Evolutionary conservation across 2,329 filamentous ascomycete species (phyloP).

Genomic region (Phaeophleospora eucalypticola): DNA sequence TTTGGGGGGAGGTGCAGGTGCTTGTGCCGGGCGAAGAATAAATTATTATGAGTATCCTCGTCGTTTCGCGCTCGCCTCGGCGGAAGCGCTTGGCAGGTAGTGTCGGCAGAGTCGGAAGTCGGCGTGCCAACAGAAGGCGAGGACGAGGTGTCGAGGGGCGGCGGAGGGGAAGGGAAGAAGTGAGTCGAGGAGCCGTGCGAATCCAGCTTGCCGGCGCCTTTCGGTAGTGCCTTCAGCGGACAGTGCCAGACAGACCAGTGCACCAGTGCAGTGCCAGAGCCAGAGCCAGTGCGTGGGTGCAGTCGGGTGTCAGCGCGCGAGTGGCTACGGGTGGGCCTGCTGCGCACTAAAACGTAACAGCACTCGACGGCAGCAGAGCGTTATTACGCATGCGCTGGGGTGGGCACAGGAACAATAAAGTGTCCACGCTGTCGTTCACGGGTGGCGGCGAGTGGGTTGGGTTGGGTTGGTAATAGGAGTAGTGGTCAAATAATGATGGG

Average conservation of each 20-base stretch:
- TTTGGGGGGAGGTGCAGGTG: too few species aligned
- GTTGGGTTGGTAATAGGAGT: background rate
- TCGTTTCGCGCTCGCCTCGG: constrained; percentile 13
- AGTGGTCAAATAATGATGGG: too few species aligned
- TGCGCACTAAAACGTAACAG: background rate
- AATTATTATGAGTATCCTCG: too few species aligned
- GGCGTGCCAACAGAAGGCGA: constrained; percentile 28
- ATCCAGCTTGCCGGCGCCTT: background rate
- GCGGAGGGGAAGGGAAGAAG: constrained; percentile 2
- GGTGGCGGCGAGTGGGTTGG: background rate
- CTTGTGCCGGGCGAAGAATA: constrained; percentile 17
- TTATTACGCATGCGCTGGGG: background rate
- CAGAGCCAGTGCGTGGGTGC: too few species aligned
- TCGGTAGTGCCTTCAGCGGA: background rate
- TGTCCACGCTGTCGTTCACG: too few species aligned
- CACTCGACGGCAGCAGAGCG: too few species aligned
- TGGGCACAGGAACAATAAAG: background rate
- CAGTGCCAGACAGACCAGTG: too few species aligned
- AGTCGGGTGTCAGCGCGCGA: background rate
- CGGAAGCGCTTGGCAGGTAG: constrained; percentile 6
- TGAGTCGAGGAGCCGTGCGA: background rate
- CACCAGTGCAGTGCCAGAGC: too few species aligned
- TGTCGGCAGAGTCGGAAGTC: constrained; percentile 6
- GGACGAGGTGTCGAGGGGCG: constrained; percentile 1
- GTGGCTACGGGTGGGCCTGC: background rate